phyloP scores from a whole-genome alignment of 2,329 filamentous ascomycete genomes.

The Lithohypha guttulata region DNA sequence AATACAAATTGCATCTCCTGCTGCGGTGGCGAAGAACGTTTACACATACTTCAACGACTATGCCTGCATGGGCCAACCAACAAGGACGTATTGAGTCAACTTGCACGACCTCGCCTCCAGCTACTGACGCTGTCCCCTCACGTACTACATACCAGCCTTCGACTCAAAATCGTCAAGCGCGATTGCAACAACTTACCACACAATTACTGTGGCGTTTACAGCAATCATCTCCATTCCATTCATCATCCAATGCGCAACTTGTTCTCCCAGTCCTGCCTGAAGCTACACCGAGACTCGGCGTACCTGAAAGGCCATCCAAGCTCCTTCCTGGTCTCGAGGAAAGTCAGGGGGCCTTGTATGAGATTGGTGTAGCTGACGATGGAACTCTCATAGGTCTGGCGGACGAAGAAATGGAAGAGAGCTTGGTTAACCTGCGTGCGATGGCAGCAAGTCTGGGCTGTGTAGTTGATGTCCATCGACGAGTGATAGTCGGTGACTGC shows the following conservation, averaged over 20 bases:
- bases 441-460: slow-evolving; percentile 94
- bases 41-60: slow-evolving; percentile 54
- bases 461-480: slow-evolving; percentile 66
- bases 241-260: slow-evolving; percentile 63
- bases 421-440: slow-evolving; percentile 66
- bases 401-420: slow-evolving; percentile 86
- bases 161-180: slow-evolving; percentile 64
- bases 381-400: slow-evolving; percentile 81
- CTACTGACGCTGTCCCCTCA: slow-evolving; percentile 9
- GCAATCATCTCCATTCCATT: slow-evolving; percentile 86
- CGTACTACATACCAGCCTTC: slow-evolving; percentile 39
- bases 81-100: slow-evolving; percentile 24
- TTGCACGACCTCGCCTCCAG: slow-evolving; percentile 15
- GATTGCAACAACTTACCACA: slow-evolving; percentile 84
- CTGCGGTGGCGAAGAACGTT: slow-evolving; percentile 68
- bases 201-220: slow-evolving; percentile 91
- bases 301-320: slow-evolving; percentile 42
- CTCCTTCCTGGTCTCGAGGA: slow-evolving; percentile 72
- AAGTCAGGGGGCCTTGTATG: slow-evolving; percentile 84
- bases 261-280: slow-evolving; percentile 67
- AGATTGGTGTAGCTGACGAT: slow-evolving; percentile 93
- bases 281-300: slow-evolving; percentile 46
- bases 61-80: slow-evolving; percentile 17
- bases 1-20: slow-evolving; percentile 91
- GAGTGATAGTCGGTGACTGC: slow-evolving; percentile 75